Percentiles rank a stretch among this genome's conserved stretches.
phyloP scores from a whole-genome alignment of 2,329 filamentous ascomycete genomes.

The Raffaelea deltoideospora region DNA sequence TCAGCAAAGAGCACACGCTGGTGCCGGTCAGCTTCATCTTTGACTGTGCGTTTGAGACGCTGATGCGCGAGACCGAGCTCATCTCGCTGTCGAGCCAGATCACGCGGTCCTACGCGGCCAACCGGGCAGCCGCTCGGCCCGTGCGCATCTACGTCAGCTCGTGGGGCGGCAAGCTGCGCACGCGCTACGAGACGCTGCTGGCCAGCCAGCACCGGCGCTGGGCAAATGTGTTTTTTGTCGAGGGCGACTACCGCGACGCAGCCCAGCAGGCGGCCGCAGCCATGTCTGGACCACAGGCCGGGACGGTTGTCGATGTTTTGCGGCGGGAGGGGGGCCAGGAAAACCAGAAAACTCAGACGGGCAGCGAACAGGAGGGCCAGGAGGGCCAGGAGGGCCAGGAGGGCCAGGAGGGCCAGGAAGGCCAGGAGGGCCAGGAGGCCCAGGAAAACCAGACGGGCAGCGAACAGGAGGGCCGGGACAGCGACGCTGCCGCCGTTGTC shows the following conservation, averaged over 20 bases:
- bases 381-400: background rate
- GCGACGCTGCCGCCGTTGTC: conserved; percentile 36
- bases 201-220: conserved; percentile 58
- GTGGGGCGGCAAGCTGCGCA: conserved; percentile 59
- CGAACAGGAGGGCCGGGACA: conserved; percentile 13
- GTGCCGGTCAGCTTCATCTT: conserved; percentile 66
- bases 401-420: conserved; percentile 15
- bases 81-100: conserved; percentile 73
- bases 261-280: conserved; percentile 47
- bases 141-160: conserved; percentile 63
- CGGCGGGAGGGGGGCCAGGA: conserved; percentile 14
- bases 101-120: conserved; percentile 80
- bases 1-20: conserved; percentile 11
- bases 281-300: conserved; percentile 46
- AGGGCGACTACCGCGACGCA: conserved; percentile 58
- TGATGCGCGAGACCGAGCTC: conserved; percentile 78
- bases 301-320: conserved; percentile 46
- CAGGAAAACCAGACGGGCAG: background rate
- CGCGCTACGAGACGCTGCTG: conserved; percentile 67
- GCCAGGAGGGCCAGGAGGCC: conserved; percentile 11
- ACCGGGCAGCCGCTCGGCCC: conserved; percentile 51
- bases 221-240: conserved; percentile 61
- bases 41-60: conserved; percentile 81
- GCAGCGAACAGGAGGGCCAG: conserved; percentile 16
- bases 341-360: conserved; percentile 12